Conservation (phyloP, 176 grass and related monocot genomes). For the Panicum miliaceum region DNA sequence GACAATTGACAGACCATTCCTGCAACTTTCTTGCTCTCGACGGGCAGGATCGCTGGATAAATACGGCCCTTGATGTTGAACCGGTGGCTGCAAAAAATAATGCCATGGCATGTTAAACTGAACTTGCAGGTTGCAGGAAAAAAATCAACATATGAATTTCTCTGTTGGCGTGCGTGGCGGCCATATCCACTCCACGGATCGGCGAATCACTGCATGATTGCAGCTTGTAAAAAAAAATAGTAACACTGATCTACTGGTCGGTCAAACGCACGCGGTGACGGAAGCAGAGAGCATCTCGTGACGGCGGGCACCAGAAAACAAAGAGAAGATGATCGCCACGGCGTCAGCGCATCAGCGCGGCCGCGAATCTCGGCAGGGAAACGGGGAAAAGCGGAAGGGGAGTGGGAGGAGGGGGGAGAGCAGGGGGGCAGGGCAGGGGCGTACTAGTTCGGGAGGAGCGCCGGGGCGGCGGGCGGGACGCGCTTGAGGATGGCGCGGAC, state of each 20-base stretch:
- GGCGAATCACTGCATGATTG: background rate
- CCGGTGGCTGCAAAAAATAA: slow-evolving; percentile 63
- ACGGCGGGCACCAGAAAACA: background rate
- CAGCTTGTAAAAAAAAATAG: background rate
- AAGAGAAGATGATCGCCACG: no score
- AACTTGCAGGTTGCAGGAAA: background rate
- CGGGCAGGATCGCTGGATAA: slow-evolving; percentile 90
- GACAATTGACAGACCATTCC: slow-evolving; percentile 64
- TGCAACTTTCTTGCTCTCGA: slow-evolving; percentile 67
- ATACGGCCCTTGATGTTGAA: slow-evolving; percentile 85
- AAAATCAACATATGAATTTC: background rate
- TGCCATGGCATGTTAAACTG: background rate
- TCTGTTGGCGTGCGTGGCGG: background rate
- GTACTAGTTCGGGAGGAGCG: slow-evolving; percentile 65
- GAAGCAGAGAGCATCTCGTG: background rate
- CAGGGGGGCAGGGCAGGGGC: background rate
- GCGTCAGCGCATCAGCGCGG: background rate
- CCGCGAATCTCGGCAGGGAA: background rate
- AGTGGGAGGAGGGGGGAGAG: background rate
- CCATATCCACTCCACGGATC: background rate
- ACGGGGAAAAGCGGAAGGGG: background rate
- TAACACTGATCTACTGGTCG: background rate
- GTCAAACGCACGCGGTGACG: background rate
- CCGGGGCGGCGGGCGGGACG: slow-evolving; percentile 71
- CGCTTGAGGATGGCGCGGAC: slow-evolving; percentile 73